Conservation (phyloP, 2,329 filamentous ascomycete genomes). For the Aspergillus sp. region DNA sequence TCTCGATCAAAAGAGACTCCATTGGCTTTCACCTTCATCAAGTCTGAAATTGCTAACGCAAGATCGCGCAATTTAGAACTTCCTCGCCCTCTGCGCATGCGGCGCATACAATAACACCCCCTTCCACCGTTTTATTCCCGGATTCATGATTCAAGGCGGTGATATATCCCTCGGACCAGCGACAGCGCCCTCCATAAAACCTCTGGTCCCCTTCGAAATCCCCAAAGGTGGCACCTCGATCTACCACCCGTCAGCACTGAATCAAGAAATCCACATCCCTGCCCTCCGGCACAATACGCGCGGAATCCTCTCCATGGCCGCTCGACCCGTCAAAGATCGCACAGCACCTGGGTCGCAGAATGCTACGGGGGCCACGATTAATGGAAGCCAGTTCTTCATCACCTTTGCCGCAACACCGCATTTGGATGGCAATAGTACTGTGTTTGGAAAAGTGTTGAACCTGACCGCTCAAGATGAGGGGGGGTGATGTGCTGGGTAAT, state of each 20-base stretch:
- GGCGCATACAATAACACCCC: slow-evolving; percentile 57
- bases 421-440: slow-evolving; percentile 63
- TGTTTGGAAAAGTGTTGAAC: slow-evolving; percentile 58
- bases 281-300: slow-evolving; percentile 53
- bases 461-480: slow-evolving; percentile 39
- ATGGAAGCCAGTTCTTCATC: slow-evolving; percentile 62
- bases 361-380: slow-evolving; percentile 36
- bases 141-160: slow-evolving; percentile 62
- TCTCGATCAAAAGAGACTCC: too few species aligned
- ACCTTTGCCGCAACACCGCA: slow-evolving; percentile 58
- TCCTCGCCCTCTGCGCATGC: slow-evolving; percentile 61
- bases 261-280: slow-evolving; percentile 58
- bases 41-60: not conserved
- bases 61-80: slow-evolving; percentile 44
- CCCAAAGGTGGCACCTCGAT: slow-evolving; percentile 56
- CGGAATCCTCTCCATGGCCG: slow-evolving; percentile 57
- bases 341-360: slow-evolving; percentile 44
- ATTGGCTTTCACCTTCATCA: not conserved
- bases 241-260: slow-evolving; percentile 47
- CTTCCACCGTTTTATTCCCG: slow-evolving; percentile 59
- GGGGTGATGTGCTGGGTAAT: slow-evolving; percentile 39
- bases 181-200: slow-evolving; percentile 39
- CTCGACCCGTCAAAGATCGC: slow-evolving; percentile 42
- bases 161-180: slow-evolving; percentile 44
- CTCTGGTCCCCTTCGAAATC: slow-evolving; percentile 42